phyloP scores from a whole-genome alignment of 2,329 filamentous ascomycete species.

The Purpureocillium takamizusanense region DNA sequence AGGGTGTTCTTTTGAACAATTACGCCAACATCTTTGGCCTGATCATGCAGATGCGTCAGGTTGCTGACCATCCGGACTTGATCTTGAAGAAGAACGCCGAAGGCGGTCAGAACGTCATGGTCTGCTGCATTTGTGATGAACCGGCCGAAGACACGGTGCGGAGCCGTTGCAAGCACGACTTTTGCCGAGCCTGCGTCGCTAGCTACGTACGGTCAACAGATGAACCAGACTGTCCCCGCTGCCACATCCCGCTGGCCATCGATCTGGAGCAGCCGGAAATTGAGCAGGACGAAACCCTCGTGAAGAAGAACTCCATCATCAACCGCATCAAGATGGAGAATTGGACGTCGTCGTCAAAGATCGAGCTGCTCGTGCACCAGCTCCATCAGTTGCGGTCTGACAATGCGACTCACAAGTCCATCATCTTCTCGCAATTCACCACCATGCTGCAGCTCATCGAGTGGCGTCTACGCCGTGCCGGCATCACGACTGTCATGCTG shows the following conservation, averaged over 20 bases:
- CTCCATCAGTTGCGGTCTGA: slow-evolving; percentile 85
- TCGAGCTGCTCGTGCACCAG: slow-evolving; percentile 91
- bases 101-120: slow-evolving; percentile 80
- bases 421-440: slow-evolving; percentile 96
- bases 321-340: slow-evolving; percentile 98
- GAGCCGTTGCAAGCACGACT: slow-evolving; percentile 84
- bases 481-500: slow-evolving; percentile 96
- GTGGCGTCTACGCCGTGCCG: slow-evolving; percentile 92
- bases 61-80: slow-evolving; percentile 91
- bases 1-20: slow-evolving; percentile 90
- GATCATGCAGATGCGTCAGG: slow-evolving; percentile 99
- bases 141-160: slow-evolving; percentile 90
- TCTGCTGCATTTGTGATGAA: slow-evolving; percentile 95
- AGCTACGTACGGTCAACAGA: slow-evolving; percentile 66
- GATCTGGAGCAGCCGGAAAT: slow-evolving; percentile 94
- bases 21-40: slow-evolving; percentile 98
- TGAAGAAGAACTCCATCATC: slow-evolving; percentile 96
- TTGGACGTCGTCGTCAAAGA: slow-evolving; percentile 97
- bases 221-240: slow-evolving; percentile 74
- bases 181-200: slow-evolving; percentile 32
- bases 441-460: slow-evolving; percentile 96
- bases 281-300: slow-evolving; percentile 75
- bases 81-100: slow-evolving; percentile 81
- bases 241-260: slow-evolving; percentile 82
- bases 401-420: slow-evolving; percentile 90